These are phyloP conservation scores for Fusarium algeriense DNA, from an alignment of 2,329 filamentous ascomycete genomes.

Conservation along the genomic window DNA sequence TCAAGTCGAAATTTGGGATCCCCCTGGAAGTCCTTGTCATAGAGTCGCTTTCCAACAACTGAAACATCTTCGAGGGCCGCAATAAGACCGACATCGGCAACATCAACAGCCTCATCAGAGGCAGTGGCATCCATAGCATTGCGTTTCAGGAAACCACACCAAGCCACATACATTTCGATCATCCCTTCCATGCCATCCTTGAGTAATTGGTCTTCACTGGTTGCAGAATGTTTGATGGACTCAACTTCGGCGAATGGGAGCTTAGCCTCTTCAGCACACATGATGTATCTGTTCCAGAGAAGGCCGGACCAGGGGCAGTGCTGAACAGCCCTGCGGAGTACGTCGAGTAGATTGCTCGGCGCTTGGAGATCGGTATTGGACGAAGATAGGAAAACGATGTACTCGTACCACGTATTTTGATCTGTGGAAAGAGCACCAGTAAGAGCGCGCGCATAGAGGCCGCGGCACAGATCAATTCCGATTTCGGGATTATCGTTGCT, in stretches of 20 bases:
- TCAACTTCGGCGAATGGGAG: slow-evolving; percentile 85
- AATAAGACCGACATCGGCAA: slow-evolving; percentile 89
- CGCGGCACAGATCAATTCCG: slow-evolving; percentile 66
- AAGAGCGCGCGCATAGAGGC: slow-evolving; percentile 84
- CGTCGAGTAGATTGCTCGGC: slow-evolving; percentile 68
- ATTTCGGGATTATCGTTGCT: slow-evolving; percentile 61
- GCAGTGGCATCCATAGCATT: slow-evolving; percentile 81
- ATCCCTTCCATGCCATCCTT: slow-evolving; percentile 88
- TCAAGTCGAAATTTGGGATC: slow-evolving; percentile 91
- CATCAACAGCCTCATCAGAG: slow-evolving; percentile 84
- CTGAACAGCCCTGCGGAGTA: slow-evolving; percentile 83
- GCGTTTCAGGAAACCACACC: slow-evolving; percentile 93
- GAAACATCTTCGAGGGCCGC: slow-evolving; percentile 89
- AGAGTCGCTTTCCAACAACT: slow-evolving; percentile 79
- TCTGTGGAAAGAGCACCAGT: slow-evolving; percentile 77
- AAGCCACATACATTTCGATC: slow-evolving; percentile 90
- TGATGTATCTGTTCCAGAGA: slow-evolving; percentile 90
- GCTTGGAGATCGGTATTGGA: slow-evolving; percentile 54
- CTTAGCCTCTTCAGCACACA: slow-evolving; percentile 83
- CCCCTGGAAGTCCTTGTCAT: slow-evolving; percentile 81
- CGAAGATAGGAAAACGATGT: slow-evolving; percentile 78
- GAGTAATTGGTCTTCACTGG: slow-evolving; percentile 85
- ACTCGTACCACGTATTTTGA: slow-evolving; percentile 84
- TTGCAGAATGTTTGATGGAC: slow-evolving; percentile 91
- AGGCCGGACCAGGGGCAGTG: slow-evolving; percentile 95